These are phyloP conservation scores for Lippia alba DNA, from an alignment of 305 asterid species.

Conservation along the genomic window DNA sequence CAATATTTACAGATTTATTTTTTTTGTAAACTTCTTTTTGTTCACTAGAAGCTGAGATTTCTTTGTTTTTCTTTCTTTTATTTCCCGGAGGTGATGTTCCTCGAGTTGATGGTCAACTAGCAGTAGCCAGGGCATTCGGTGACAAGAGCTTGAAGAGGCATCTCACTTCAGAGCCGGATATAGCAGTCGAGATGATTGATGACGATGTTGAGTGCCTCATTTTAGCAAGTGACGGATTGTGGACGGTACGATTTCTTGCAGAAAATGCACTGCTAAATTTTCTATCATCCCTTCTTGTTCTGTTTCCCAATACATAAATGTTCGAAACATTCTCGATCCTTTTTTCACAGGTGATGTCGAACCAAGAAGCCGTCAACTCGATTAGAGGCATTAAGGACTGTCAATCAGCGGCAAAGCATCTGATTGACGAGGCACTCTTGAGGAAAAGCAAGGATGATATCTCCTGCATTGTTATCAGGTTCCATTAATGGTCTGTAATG, in stretches of 20 bases:
- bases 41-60: not conserved
- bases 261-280: not conserved
- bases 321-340: not conserved
- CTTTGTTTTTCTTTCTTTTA: not conserved
- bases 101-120: conserved; percentile 94
- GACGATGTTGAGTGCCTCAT: conserved; percentile 71
- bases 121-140: conserved; percentile 97
- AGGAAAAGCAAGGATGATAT: conserved; percentile 88
- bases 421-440: conserved; percentile 63
- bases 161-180: conserved; percentile 90
- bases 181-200: conserved; percentile 56
- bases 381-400: conserved; percentile 70
- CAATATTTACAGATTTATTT: not conserved
- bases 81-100: conserved; percentile 84
- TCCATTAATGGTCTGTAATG: conserved; percentile 39
- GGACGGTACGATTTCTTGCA: conserved; percentile 62
- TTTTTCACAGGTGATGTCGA: conserved; percentile 69
- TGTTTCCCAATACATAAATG: not conserved
- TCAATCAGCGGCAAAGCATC: conserved; percentile 73
- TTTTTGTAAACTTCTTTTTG: not conserved
- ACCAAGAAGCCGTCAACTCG: conserved; percentile 86
- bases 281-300: not conserved
- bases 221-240: conserved; percentile 94
- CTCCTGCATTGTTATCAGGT: conserved; percentile 88
- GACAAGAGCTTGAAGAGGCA: conserved; percentile 90